Conservation (phyloP, 495 filamentous ascomycete genomes). For the Aspergillus baeticus region DNA sequence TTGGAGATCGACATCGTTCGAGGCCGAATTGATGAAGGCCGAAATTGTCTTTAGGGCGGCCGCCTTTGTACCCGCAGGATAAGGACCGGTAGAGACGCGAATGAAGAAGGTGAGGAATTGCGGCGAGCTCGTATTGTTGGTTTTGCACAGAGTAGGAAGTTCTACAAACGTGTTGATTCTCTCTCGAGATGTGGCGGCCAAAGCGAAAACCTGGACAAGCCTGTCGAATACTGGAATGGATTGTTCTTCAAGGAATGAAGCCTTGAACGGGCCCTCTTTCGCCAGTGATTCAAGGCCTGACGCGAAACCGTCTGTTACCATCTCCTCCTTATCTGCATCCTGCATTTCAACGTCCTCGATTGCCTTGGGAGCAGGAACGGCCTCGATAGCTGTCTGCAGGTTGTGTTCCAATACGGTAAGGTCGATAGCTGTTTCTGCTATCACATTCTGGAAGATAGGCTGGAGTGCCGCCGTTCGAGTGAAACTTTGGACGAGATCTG, state of each 20-base stretch:
- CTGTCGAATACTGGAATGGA: slow-evolving; percentile 46
- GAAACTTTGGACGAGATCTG: slow-evolving; percentile 60
- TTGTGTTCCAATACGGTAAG: slow-evolving; percentile 68
- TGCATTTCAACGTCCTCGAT: slow-evolving; percentile 55
- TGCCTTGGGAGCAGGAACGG: slow-evolving; percentile 33
- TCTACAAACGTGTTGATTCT: slow-evolving; percentile 57
- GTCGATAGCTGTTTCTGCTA: slow-evolving; percentile 62
- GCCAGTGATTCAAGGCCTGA: slow-evolving; percentile 35
- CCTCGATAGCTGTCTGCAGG: slow-evolving; percentile 63
- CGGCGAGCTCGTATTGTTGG: slow-evolving; percentile 54
- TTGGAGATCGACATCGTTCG: slow-evolving; percentile 65
- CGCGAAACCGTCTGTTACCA: slow-evolving; percentile 35
- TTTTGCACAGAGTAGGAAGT: slow-evolving; percentile 55
- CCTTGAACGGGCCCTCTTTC: slow-evolving; percentile 24
- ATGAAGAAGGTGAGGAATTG: slow-evolving; percentile 76
- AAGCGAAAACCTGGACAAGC: slow-evolving; percentile 63
- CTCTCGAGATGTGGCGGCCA: slow-evolving; percentile 48
- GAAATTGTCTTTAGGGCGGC: slow-evolving; percentile 64
- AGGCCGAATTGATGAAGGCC: slow-evolving; percentile 46
- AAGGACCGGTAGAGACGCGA: slow-evolving; percentile 68
- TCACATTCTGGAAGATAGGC: slow-evolving; percentile 54
- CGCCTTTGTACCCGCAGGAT: slow-evolving; percentile 63
- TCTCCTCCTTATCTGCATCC: slow-evolving; percentile 33
- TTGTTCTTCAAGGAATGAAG: slow-evolving; percentile 38
- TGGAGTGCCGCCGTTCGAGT: slow-evolving; percentile 52